A percentile compares a stretch with the other conserved stretches of the same genome.
Conservation (phyloP, 139 green algal species). For the Chlamydomonas sphaeroides region DNA sequence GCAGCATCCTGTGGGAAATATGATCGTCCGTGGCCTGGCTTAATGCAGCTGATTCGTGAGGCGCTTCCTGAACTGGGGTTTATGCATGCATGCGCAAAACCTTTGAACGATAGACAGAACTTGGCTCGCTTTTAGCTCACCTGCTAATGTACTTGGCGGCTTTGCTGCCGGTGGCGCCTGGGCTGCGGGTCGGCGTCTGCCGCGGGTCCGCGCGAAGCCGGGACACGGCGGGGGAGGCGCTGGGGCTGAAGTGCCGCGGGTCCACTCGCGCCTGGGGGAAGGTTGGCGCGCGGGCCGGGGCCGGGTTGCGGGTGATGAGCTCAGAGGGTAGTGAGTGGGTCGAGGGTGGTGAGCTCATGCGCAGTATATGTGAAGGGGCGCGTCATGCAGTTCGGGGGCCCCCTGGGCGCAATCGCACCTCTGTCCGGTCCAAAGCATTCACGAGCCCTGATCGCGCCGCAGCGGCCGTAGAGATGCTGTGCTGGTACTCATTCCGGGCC, state of each 20-base stretch:
- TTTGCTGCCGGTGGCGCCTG: not conserved
- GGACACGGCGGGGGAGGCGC: not conserved
- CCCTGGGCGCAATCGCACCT: not conserved
- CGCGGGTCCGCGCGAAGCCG: not conserved
- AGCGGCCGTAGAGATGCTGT: constrained; percentile 26
- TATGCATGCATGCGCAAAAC: not conserved
- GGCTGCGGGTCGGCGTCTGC: not conserved
- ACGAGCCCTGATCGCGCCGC: constrained; percentile 27
- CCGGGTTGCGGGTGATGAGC: no score
- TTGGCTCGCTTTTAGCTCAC: not conserved
- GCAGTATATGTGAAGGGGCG: no score
- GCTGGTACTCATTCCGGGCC: constrained; percentile 41
- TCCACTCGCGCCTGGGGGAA: not conserved
- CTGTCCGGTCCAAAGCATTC: constrained; percentile 8
- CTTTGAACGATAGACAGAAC: no score
- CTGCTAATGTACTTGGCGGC: constrained; percentile 23
- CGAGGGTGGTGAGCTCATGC: no score
- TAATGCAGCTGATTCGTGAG: not conserved
- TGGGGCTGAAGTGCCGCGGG: constrained; percentile 6
- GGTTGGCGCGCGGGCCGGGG: no score
- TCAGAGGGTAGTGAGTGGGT: no score
- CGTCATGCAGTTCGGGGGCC: no score
- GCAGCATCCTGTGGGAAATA: constrained; percentile 9
- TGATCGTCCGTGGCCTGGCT: no score
- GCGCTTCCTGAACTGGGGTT: not conserved